phyloP scores from a whole-genome alignment of 73 alveolate genomes.

The Tetrahymena malaccensis region DNA sequence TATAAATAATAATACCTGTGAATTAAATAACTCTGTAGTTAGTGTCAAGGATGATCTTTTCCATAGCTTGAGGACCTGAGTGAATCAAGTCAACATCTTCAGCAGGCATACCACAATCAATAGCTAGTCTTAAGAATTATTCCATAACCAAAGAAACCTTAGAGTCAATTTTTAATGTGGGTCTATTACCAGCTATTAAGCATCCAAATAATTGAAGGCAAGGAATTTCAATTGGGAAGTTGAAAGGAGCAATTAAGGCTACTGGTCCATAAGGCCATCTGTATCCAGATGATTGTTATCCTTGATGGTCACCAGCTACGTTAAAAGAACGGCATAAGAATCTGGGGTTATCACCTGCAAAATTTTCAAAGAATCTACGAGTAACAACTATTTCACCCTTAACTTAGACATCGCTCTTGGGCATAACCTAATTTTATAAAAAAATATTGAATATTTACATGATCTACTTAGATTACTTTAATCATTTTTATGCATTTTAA shows the following conservation, averaged over 20 bases:
- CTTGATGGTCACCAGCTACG: constrained; percentile 69
- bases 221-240: constrained; percentile 81
- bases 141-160: constrained; percentile 62
- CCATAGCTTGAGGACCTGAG: constrained; percentile 53
- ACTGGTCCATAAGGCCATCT: constrained; percentile 79
- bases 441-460: no score
- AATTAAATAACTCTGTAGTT: constrained; percentile 52
- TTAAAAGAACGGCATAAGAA: constrained; percentile 49
- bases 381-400: constrained; percentile 65
- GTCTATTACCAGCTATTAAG: constrained; percentile 68
- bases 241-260: constrained; percentile 65
- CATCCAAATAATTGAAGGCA: constrained; percentile 67
- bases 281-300: constrained; percentile 58
- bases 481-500: no score
- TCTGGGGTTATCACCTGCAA: constrained; percentile 72
- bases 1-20: constrained; percentile 5
- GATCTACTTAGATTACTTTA: background rate
- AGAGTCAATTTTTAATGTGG: constrained; percentile 57
- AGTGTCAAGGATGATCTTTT: constrained; percentile 32
- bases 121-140: constrained; percentile 61
- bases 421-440: background rate
- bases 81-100: constrained; percentile 53
- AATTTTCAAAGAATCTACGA: constrained; percentile 61
- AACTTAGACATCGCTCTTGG: constrained; percentile 51
- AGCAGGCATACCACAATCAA: constrained; percentile 67